phyloP scores from a whole-genome alignment of 768 basidiomycete species.

The Cyclocybe cylindracea region DNA sequence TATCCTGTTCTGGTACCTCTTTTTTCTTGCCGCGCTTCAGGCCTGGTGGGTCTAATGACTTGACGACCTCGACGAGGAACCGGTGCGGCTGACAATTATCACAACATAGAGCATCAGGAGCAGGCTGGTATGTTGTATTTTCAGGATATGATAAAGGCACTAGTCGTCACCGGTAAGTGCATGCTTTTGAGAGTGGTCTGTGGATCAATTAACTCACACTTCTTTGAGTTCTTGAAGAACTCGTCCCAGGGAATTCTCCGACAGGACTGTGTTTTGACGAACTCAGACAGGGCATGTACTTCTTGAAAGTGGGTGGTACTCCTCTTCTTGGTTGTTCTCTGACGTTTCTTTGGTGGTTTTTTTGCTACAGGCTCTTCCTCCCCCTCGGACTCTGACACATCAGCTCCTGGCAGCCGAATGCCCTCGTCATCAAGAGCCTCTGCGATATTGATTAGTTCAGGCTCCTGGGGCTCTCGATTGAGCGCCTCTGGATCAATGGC shows the following conservation, averaged over 20 bases:
- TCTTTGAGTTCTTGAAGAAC: conserved; percentile 12
- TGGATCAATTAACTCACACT: conserved; percentile 11
- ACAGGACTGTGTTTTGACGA: not conserved
- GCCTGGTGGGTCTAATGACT: not conserved
- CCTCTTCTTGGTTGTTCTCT: not conserved
- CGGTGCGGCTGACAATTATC: conserved; percentile 10
- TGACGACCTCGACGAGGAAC: conserved; percentile 6
- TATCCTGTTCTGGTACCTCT: not conserved
- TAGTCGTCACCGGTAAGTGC: not conserved
- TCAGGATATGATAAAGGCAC: conserved; percentile 1
- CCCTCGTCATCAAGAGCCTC: too few species aligned
- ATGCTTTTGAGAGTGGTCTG: not conserved
- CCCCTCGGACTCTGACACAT: too few species aligned
- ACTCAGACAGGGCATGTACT: not conserved
- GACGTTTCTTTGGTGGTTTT: not conserved
- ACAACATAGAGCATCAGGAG: conserved; percentile 7
- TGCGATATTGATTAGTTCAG: too few species aligned
- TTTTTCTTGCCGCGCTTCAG: conserved; percentile 10
- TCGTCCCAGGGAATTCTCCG: conserved; percentile 7
- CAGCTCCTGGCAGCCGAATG: too few species aligned
- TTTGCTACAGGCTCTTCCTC: too few species aligned
- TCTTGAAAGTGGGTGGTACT: conserved; percentile 1
- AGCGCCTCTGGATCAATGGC: too few species aligned
- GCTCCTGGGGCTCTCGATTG: too few species aligned
- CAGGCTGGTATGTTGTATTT: conserved; percentile 5